Evolutionary conservation across 768 basidiomycete genomes (phyloP).

Genomic region (Basidioascus undulatus): DNA sequence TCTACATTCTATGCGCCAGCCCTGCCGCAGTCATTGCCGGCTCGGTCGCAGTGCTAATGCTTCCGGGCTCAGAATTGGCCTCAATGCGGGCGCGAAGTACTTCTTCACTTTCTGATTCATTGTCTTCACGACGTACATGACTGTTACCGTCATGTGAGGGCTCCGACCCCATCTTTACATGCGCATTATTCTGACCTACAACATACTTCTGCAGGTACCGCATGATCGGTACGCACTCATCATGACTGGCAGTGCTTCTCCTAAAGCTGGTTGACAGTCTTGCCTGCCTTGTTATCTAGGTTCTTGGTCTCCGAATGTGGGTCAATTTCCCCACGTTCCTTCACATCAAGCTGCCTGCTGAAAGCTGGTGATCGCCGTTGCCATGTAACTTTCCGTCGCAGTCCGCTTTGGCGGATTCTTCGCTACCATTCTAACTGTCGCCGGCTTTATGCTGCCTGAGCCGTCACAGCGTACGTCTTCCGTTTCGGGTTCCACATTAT

Average conservation of each 20-base stretch:
- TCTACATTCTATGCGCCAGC: neutral
- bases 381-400: conserved; percentile 4
- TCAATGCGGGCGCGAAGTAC: neutral
- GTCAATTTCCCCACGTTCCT: neutral
- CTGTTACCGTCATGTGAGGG: neutral
- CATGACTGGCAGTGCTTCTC: too few relatives aligned
- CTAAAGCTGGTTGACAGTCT: too few relatives aligned
- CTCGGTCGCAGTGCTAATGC: too few relatives aligned
- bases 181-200: too few relatives aligned
- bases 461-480: neutral
- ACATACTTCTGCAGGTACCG: too few relatives aligned
- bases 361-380: neutral
- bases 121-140: conserved; percentile 1
- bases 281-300: too few relatives aligned
- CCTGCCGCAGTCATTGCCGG: too few relatives aligned
- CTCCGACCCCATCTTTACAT: too few relatives aligned
- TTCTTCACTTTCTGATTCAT: conserved; percentile 1
- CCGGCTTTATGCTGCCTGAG: conserved; percentile 2
- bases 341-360: neutral
- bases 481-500: neutral
- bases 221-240: too few relatives aligned
- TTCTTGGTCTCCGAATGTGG: conserved; percentile 2
- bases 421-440: neutral
- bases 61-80: too few relatives aligned
- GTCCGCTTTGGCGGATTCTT: conserved; percentile 4